Percentiles rank a stretch among this genome's conserved stretches.
These are phyloP conservation scores for Macadamia integrifolia DNA, from an alignment of 164 flowering plant species.

Conservation along the genomic window DNA sequence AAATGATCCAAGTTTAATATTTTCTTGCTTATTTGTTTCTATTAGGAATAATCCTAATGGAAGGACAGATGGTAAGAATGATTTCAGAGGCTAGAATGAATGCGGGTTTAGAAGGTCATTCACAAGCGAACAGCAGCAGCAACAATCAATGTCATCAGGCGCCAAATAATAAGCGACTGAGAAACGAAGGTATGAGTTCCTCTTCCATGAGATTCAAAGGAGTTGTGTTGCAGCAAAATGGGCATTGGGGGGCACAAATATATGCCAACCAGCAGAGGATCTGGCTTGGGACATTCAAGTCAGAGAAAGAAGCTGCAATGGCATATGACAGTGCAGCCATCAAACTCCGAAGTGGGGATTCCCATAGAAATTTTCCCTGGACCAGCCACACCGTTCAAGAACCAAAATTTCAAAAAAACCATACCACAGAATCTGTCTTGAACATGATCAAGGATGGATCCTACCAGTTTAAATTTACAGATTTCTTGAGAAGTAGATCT, in stretches of 20 bases:
- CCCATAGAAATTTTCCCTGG: constrained; percentile 46
- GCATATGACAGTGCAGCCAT: constrained; percentile 64
- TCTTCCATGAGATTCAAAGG: constrained; percentile 40
- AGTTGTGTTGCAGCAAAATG: constrained; percentile 55
- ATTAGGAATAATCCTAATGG: no score
- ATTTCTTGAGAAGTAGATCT: constrained; percentile 20
- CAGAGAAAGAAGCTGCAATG: constrained; percentile 60
- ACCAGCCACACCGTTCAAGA: constrained; percentile 32
- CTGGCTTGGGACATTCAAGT: constrained; percentile 67
- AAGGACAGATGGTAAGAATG: no score
- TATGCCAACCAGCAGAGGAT: constrained; percentile 53
- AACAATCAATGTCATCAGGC: no score
- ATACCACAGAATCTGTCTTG: constrained; percentile 18
- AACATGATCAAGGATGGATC: constrained; percentile 16
- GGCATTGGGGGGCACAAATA: constrained; percentile 70
- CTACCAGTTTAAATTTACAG: constrained; percentile 19
- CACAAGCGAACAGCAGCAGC: no score
- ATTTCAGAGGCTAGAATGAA: no score
- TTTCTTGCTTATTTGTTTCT: no score
- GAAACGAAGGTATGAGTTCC: no score
- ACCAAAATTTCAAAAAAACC: constrained; percentile 32
- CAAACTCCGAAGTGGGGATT: constrained; percentile 38
- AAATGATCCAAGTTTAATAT: no score
- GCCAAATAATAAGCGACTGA: not conserved
- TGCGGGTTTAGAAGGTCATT: no score